Evolutionary conservation across 495 filamentous ascomycete genomes (phyloP).

Genomic region (Opeltia flavorubescens): DNA sequence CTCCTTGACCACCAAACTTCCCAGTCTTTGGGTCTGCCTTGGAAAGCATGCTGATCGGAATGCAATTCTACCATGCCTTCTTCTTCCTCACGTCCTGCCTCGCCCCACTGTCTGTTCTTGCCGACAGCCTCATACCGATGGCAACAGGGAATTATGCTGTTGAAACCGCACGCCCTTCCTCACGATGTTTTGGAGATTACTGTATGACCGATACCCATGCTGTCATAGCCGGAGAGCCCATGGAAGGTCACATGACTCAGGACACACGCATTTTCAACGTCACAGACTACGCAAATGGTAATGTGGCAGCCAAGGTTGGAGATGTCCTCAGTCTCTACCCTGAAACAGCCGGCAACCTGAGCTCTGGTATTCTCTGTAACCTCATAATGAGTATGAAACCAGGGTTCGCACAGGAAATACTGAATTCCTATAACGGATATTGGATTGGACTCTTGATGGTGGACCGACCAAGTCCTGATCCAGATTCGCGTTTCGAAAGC

Average conservation of each 20-base stretch:
- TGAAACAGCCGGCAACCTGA: background rate
- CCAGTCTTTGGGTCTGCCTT: too few relatives aligned
- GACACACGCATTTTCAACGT: background rate
- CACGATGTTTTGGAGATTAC: background rate
- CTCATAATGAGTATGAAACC: background rate
- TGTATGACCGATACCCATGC: background rate
- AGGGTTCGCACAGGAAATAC: background rate
- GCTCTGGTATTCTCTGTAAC: background rate
- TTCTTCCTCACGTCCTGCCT: background rate
- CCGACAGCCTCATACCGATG: too few relatives aligned
- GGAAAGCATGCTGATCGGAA: too few relatives aligned
- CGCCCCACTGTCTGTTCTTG: background rate
- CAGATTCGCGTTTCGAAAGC: constrained; percentile 1
- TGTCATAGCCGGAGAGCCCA: background rate
- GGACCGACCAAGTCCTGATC: background rate
- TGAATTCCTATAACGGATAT: background rate
- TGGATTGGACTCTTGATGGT: background rate
- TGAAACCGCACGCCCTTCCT: background rate
- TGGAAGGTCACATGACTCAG: background rate
- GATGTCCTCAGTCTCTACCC: background rate
- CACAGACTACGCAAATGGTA: background rate
- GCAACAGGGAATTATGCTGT: background rate
- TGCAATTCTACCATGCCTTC: background rate
- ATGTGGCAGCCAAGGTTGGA: background rate
- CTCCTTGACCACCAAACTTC: too few relatives aligned